Conservation (phyloP, 2,329 filamentous ascomycete genomes). For the Purpureocillium lavendulum region DNA sequence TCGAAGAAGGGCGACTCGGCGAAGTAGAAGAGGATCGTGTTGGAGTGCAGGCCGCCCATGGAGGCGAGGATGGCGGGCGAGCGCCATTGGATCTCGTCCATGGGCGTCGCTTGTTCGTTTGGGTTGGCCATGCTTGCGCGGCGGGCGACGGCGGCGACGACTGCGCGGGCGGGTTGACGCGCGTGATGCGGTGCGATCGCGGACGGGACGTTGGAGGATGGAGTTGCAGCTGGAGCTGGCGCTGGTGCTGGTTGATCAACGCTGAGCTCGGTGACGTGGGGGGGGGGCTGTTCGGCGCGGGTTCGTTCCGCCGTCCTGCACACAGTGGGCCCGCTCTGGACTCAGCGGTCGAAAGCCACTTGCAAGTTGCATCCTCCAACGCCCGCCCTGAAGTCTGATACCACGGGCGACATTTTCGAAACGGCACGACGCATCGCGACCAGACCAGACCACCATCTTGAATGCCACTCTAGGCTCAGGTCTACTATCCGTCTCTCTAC, state of each 20-base stretch:
- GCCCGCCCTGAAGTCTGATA: no score
- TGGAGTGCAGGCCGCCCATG: slow-evolving; percentile 54
- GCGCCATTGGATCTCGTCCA: slow-evolving; percentile 63
- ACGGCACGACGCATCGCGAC: no score
- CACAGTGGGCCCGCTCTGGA: no score
- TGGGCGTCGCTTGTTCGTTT: slow-evolving; percentile 42
- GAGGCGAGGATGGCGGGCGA: slow-evolving; percentile 38
- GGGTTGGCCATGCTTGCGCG: slow-evolving; percentile 30
- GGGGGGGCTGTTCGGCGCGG: slow-evolving; percentile 9
- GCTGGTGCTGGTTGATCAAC: slow-evolving; percentile 1
- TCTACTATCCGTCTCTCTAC: no score
- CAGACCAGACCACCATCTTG: no score
- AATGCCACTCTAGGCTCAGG: no score
- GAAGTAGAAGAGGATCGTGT: slow-evolving; percentile 60
- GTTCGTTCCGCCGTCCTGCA: slow-evolving; percentile 6
- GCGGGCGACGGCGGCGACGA: background rate
- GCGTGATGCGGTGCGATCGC: no score
- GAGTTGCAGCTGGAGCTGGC: slow-evolving; percentile 3
- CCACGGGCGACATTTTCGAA: no score
- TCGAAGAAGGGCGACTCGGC: slow-evolving; percentile 61
- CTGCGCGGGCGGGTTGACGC: background rate
- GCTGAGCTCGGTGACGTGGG: slow-evolving; percentile 9
- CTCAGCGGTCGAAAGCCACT: no score
- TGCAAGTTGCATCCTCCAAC: no score
- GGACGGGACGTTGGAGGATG: no score